Base-by-base conservation (phyloP, 1,284 basidiomycete genomes). In the Leccinum olivaceoglutinosum region DNA sequence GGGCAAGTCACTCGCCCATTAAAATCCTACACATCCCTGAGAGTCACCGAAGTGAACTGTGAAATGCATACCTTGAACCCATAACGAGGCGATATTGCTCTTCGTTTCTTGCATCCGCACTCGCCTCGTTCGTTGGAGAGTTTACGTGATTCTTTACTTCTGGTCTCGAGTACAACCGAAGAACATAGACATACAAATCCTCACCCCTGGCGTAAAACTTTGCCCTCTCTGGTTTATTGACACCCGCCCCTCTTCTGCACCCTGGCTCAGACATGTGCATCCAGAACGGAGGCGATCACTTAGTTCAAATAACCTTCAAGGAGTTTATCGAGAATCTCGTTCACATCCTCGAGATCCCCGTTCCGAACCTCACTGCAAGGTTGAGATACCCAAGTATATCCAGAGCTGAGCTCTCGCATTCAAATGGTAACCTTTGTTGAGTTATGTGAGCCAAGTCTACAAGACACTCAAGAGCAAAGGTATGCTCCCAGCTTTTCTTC, bases 351-450 rank as follows among this genome's bases (percentile, higher is more conserved):
- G 89, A 86, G 77, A 82, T 87, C 12, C 86, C 89, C 1, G 77
- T 75, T 14, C 78, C 92, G 60, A 96, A 93, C 71, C 81, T 85
- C 63, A 90, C 97, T 51, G 94, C 98, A 92, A 92, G 80, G 84
- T 85, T 64, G 89, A 88, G 74, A 90, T 93, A 10, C 78, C 96
- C 60, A 82, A 88, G 58, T 77, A 89, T 59, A 81, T 98, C 54
- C 97, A 99, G 78, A 92, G 93, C 70, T 99, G 97, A 97, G 89
- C 93, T 14, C 78, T 92, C 54, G 89, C 94, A 3, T 95, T 98
- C 70, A 88, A 12, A 96, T 74, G 87, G 89, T 14, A 96, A 92
- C 81, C 84, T 2, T 79, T 80, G n/a, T 80, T 97, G 41, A 80
- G 78, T 49, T 94, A 94, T 69, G 86, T 94, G 16, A 85, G 85